Evolutionary conservation across 108 stramenopile genomes (phyloP), one percentile per base, ranked within the genome.

Genomic region (Aurantiochytrium sp.): DNA sequence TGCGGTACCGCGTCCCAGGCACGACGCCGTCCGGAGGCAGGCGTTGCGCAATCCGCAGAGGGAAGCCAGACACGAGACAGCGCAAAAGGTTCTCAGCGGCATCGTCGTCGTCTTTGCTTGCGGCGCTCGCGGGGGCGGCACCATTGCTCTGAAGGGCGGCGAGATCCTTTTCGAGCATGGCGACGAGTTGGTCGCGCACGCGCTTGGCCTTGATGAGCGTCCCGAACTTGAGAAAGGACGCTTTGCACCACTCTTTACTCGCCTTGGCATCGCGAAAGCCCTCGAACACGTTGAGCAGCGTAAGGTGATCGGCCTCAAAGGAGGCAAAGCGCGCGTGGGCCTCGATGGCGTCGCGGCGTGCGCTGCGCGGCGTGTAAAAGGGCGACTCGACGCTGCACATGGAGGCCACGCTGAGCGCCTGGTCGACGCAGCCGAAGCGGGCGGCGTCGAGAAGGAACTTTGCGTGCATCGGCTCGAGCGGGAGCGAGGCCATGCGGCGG

Each of bases 391-490:
- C 73, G 45, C 73, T 81, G 42, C 39, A 48, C 73, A 81, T 81
- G 4, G 73, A 6, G 6, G 73, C 85, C 15, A 86, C 21, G 32
- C 52, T 54, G 85, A 86, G 52, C 15, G 85, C 85, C 15, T 86
- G 52, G 31, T 86, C 50, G 5, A 24, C 15, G 30, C 85, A 86
- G 24, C 31, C 85, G 4, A 37, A 39, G 34, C 10, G n/a, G 5
- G 55, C 54, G 17, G 88, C 27, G 15, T 45, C 42, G 37, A 89
- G 55, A 27, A 89, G 52, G 5, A 89, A 27, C 32, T 52, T 21
- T 8, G 89, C 27, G 54, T 65, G 32, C 50, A 24, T 27, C 31
- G 89, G 89, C 17, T 89, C 89, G 68, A 89, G 15, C 15, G 89
- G 89, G 17, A 89, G 87, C 4, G 48, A 6, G 4, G 68, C 55